phyloP scores from a whole-genome alignment of 805 yeast genomes.

The Jamesozyma gamospora region DNA sequence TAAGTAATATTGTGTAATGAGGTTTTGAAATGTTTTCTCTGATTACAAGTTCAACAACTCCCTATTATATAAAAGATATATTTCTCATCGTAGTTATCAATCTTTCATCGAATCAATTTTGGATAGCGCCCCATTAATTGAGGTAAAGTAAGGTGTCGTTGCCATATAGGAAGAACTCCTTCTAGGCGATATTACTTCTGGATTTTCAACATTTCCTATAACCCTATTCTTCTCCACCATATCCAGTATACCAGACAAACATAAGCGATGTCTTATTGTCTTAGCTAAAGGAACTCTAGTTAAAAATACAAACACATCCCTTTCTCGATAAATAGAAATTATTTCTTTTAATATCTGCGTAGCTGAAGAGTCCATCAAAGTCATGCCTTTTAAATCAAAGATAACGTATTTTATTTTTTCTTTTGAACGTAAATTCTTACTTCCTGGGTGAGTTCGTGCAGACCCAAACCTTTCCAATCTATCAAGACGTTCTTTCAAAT shows the following conservation, averaged over 20 bases:
- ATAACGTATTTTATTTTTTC: conserved; percentile 47
- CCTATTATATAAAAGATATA: too few relatives aligned
- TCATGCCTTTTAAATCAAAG: conserved; percentile 76
- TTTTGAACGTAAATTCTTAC: conserved; percentile 36
- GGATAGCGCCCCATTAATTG: conserved; percentile 12
- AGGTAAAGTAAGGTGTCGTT: conserved; percentile 8
- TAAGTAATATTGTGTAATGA: too few relatives aligned
- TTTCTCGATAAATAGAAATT: conserved; percentile 42
- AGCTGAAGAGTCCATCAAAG: conserved; percentile 69
- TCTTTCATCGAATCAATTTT: conserved; percentile 2
- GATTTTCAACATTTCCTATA: not conserved
- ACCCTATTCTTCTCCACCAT: conserved; percentile 1
- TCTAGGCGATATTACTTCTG: not conserved
- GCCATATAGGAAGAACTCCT: not conserved
- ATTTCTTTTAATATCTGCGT: conserved; percentile 60
- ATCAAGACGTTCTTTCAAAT: conserved; percentile 53
- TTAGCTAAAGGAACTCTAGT: conserved; percentile 45
- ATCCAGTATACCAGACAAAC: conserved; percentile 42
- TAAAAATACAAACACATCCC: conserved; percentile 49
- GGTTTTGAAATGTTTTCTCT: too few relatives aligned
- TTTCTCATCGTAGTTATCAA: not conserved
- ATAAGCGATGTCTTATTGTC: conserved; percentile 41
- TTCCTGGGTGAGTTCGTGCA: conserved; percentile 64
- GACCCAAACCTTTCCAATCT: conserved; percentile 75
- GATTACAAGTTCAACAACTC: too few relatives aligned